Evolutionary conservation across 495 filamentous ascomycete genomes (phyloP), one percentile per base, ranked within the genome.

Genomic region (Podospora pseudocomata): DNA sequence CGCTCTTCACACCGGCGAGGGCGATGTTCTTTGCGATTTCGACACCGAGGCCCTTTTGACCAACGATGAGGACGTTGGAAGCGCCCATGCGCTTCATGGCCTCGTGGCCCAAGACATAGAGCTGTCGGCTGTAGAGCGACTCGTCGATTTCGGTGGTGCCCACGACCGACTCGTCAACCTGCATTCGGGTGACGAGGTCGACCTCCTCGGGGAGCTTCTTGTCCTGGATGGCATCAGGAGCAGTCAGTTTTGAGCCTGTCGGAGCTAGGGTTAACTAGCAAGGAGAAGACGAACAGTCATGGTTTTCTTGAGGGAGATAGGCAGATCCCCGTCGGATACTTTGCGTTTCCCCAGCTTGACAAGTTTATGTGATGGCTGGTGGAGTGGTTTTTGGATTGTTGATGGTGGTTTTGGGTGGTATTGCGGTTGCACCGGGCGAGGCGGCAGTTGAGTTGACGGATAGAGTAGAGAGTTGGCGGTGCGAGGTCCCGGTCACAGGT

Each of bases 21-120:
- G 95, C 96, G 76, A 99, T 92, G 72, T 99, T 98, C 85, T 99
- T 99, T 71, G 96, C 94, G 75, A 99, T 97, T 80, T 99, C 96
- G 61, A 97, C 93, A 80, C 96, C 96, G 39, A 99, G 86, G 20
- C 96, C 95, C 77, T 93, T 92, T 71, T 97, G 80, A 64, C 96
- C 96, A 64, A 93, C 91, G 64, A 99, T 87, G 20, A 99, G 90
- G 58, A 99, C 88, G 77, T 98, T 93, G 23, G 96, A 98, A 62
- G 93, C 91, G 77, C 93, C 86, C 96, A 99, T 99, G 66, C 94
- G 91, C 83, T 96, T 98, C 96, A 99, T 99, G 64, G 96, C 96
- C 83, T 99, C 96, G 80, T 98, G 96, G 34, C 96, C 96, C 67
- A 99, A 88, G 63, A 99, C 95, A 79, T 99, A 96, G 60, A 99